Conservation (phyloP, 106 monocot species). For the Apostasia shenzhenica region DNA sequence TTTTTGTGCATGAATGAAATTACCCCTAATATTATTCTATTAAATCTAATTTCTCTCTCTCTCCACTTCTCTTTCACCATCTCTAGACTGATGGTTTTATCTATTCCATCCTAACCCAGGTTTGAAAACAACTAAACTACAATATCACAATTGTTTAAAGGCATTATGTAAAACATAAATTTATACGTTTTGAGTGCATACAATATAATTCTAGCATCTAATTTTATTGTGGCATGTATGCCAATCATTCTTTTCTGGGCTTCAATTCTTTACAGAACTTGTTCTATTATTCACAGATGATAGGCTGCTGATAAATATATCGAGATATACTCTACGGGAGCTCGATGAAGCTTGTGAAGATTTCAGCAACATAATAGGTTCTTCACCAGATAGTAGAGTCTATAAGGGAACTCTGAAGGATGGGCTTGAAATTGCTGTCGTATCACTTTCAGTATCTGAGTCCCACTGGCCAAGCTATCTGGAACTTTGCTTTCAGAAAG, state of each 20-base stretch:
- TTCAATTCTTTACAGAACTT: not conserved
- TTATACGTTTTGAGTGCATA: no score
- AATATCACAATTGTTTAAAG: no score
- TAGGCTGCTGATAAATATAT: constrained; percentile 51
- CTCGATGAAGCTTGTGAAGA: constrained; percentile 94
- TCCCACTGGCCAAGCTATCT: constrained; percentile 63
- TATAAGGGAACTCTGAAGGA: constrained; percentile 86
- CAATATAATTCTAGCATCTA: no score
- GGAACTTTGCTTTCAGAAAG: constrained; percentile 72
- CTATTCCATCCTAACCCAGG: no score
- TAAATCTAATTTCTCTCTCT: no score
- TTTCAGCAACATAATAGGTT: constrained; percentile 96
- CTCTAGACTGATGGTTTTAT: no score
- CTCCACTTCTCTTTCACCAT: no score
- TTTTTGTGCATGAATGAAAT: no score
- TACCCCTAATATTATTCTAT: no score
- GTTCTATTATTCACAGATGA: constrained; percentile 31
- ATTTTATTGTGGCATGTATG: no score
- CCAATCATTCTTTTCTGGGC: not conserved
- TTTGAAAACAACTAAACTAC: no score
- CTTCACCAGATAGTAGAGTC: constrained; percentile 57
- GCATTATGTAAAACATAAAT: no score
- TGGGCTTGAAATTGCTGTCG: constrained; percentile 86
- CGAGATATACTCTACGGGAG: constrained; percentile 51
- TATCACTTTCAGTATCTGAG: constrained; percentile 55